These are phyloP conservation scores for Pelargonium citronellum DNA, from an alignment of 441 rosid species.

Conservation along the genomic window DNA sequence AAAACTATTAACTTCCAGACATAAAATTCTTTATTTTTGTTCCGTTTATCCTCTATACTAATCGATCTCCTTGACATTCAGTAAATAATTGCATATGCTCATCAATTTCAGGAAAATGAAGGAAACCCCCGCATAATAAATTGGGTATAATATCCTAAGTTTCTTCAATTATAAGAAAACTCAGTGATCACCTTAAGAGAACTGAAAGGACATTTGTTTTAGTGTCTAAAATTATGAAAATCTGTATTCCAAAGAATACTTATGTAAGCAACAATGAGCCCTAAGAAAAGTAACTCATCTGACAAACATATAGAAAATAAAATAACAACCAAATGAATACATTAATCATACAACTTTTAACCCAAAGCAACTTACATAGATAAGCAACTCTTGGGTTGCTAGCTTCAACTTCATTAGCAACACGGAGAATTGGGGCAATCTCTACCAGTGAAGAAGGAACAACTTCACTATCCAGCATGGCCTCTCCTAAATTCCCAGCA, in stretches of 20 bases:
- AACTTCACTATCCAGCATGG: slow-evolving; percentile 89
- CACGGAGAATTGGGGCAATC: slow-evolving; percentile 98
- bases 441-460: slow-evolving; percentile 90
- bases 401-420: slow-evolving; percentile 94
- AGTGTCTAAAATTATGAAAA: background rate
- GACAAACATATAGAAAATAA: background rate
- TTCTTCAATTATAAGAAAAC: background rate
- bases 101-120: background rate
- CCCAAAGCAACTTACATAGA: slow-evolving; percentile 57
- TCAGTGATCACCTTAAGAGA: background rate
- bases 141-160: background rate
- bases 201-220: background rate
- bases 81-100: no score
- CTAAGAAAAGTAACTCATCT: no score
- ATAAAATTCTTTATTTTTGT: background rate
- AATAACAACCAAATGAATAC: background rate
- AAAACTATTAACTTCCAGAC: background rate
- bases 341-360: background rate
- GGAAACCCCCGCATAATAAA: background rate
- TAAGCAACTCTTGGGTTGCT: slow-evolving; percentile 94
- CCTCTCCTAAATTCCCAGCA: slow-evolving; percentile 81
- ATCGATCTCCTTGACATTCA: background rate
- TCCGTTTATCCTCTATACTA: background rate
- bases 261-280: background rate
- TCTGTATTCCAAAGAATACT: background rate